These are phyloP conservation scores for Fraxinus anomala DNA, from an alignment of 257 asterid species.

Conservation along the genomic window DNA sequence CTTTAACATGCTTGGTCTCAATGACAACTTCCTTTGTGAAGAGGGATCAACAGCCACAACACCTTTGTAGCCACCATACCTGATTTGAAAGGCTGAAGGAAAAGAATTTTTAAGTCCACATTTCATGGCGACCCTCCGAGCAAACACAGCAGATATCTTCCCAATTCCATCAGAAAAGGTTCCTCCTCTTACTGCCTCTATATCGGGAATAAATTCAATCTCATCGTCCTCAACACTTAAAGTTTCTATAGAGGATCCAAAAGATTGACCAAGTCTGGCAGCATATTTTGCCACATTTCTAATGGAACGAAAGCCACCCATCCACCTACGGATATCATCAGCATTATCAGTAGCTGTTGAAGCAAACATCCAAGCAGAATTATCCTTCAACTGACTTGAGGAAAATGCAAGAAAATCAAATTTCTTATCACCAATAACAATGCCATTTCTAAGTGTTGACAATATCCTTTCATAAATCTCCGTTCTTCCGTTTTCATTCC, in stretches of 20 bases:
- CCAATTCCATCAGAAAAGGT: constrained; percentile 95
- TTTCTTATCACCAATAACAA: constrained; percentile 63
- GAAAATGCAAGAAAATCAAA: constrained; percentile 93
- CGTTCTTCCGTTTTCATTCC: constrained; percentile 44
- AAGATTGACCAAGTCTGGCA: constrained; percentile 94
- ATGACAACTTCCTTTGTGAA: constrained; percentile 55
- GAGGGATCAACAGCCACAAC: constrained; percentile 77
- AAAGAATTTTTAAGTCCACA: constrained; percentile 50
- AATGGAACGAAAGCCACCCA: constrained; percentile 74
- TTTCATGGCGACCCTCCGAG: constrained; percentile 59
- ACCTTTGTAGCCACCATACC: constrained; percentile 89
- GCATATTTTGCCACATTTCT: constrained; percentile 87
- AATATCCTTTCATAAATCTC: constrained; percentile 63
- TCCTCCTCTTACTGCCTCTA: constrained; percentile 26
- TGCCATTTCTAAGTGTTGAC: constrained; percentile 61
- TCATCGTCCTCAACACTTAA: constrained; percentile 51
- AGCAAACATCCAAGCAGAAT: constrained; percentile 93
- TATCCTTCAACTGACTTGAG: constrained; percentile 85
- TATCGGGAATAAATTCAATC: constrained; percentile 51
- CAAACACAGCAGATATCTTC: constrained; percentile 73
- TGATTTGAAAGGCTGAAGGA: constrained; percentile 89
- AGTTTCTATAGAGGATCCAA: constrained; percentile 83
- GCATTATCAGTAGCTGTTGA: constrained; percentile 47
- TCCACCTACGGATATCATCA: constrained; percentile 69
- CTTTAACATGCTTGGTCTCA: constrained; percentile 80